Percentiles rank a stretch among this genome's conserved stretches.
Evolutionary conservation across 352 stramenopile genomes (phyloP).

Genomic region (Saprolegnia diclina): DNA sequence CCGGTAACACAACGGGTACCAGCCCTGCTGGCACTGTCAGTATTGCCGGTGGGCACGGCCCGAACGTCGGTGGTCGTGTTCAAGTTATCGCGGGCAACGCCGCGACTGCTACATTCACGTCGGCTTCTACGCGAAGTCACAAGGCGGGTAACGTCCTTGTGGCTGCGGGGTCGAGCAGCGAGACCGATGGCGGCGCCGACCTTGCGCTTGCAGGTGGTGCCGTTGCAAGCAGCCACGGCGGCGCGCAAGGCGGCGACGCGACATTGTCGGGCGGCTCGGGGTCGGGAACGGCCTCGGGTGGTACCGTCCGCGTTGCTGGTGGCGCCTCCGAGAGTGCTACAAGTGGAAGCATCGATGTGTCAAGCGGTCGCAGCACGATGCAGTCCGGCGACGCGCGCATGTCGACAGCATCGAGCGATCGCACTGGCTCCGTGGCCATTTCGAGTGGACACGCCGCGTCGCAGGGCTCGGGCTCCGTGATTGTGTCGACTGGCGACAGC

Average conservation of each 20-base stretch:
- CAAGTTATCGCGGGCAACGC: not conserved
- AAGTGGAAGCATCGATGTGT: too few species aligned
- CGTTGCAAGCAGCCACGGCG: not conserved
- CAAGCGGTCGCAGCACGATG: too few species aligned
- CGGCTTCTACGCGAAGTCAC: too few species aligned
- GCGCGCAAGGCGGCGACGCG: not conserved
- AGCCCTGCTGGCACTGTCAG: not conserved
- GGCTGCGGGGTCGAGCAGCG: not conserved
- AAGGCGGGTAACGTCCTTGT: not conserved
- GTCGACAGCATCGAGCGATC: too few species aligned
- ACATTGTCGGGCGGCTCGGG: slow-evolving; percentile 1
- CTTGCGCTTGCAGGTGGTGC: not conserved
- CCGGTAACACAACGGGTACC: not conserved
- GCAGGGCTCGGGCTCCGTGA: too few species aligned
- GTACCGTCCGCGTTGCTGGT: not conserved
- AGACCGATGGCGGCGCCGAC: not conserved
- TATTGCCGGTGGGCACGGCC: not conserved
- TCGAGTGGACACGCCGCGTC: not conserved
- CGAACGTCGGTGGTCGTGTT: not conserved
- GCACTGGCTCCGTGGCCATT: not conserved
- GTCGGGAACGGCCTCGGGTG: not conserved
- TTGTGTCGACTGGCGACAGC: slow-evolving; percentile 5
- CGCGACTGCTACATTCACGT: not conserved
- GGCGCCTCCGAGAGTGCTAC: not conserved
- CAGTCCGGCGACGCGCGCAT: too few species aligned